Base-by-base conservation (phyloP, 495 filamentous ascomycete species). In the Choiromyces venosus region DNA sequence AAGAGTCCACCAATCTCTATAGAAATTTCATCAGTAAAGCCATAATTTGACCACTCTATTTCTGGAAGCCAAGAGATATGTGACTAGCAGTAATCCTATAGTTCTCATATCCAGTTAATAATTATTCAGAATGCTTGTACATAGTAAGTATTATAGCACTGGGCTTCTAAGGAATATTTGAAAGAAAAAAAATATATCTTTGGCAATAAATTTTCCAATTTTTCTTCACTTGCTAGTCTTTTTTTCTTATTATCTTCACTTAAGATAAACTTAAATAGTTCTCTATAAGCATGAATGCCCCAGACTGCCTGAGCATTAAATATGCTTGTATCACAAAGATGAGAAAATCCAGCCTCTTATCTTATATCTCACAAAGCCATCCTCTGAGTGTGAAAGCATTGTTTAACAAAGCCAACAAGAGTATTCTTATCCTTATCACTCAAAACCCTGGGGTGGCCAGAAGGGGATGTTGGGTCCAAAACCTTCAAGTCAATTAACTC, bases 401-500 rank as follows among this genome's bases (percentile, higher is more conserved):
- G 10, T 6, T 46, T 21, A 46, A 46, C 4, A n/a, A 46, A 46
- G 2, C 5, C 4, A 7, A 6, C 19, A 6, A n/a, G 42, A 1
- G 5, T 21, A 5, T 46, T 19, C 19, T 21, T 46, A 21, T 46
- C 12, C 0, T 1, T 5, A 6, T 21, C 3, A n/a, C 21, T 69
- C 21, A 69, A 16, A 4, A n/a, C 42, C 42, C n/a, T 6, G 0
- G 42, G 19, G 4, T 5, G 19, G 18, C 42, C 42, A 46, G 18
- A 21, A 35, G 37, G 16, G 1, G 29, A 2, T 18, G 40, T 9
- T 69, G 67, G 37, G 4, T 69, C 19, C n/a, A 69, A 46, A 69
- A 69, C 67, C 40, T 69, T 37, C 1, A 3, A 16, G 19, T 14
- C 67, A 69, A 46, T 69, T 33, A 69, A 69, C 67, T 69, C 38